A percentile compares a stretch with the other conserved stretches of the same genome.
These are phyloP conservation scores for Alternaria ventricosa DNA, from an alignment of 2,329 filamentous ascomycete species.

Conservation along the genomic window DNA sequence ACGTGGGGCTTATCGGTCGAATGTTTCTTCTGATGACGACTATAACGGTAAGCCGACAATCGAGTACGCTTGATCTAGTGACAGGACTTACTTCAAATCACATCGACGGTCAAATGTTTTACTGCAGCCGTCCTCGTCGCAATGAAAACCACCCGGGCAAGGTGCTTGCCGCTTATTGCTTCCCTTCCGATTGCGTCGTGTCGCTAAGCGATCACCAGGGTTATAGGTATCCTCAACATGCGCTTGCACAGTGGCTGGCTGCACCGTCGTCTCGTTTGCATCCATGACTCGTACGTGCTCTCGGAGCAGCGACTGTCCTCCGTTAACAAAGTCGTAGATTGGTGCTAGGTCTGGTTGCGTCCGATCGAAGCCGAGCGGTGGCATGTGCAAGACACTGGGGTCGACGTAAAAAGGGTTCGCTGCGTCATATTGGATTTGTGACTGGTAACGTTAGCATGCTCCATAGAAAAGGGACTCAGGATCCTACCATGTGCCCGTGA, in stretches of 20 bases:
- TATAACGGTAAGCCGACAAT: slow-evolving; percentile 20
- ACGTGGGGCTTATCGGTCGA: slow-evolving; percentile 39
- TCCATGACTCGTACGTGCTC: slow-evolving; percentile 25
- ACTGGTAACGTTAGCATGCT: slow-evolving; percentile 18
- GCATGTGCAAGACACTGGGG: background rate
- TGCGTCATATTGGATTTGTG: slow-evolving; percentile 14
- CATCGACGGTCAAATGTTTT: slow-evolving; percentile 41
- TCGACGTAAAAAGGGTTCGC: slow-evolving; percentile 4
- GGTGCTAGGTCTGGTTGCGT: slow-evolving; percentile 10
- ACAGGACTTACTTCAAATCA: slow-evolving; percentile 42
- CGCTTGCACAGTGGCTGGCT: slow-evolving; percentile 31
- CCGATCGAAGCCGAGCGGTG: slow-evolving; percentile 9
- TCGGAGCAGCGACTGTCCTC: slow-evolving; percentile 11
- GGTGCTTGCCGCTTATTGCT: slow-evolving; percentile 38
- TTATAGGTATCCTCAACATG: slow-evolving; percentile 40
- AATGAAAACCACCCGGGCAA: slow-evolving; percentile 35
- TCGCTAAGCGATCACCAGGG: slow-evolving; percentile 34
- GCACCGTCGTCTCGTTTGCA: slow-evolving; percentile 36
- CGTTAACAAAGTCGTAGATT: slow-evolving; percentile 9
- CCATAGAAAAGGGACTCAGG: background rate
- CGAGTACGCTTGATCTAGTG: background rate
- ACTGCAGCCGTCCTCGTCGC: slow-evolving; percentile 27
- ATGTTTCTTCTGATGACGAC: slow-evolving; percentile 45
- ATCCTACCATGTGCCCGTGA: slow-evolving; percentile 24
- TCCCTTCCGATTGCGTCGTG: slow-evolving; percentile 6